Base-by-base conservation (phyloP, 202 grass and related monocot genomes). In the Carex arenaria region DNA sequence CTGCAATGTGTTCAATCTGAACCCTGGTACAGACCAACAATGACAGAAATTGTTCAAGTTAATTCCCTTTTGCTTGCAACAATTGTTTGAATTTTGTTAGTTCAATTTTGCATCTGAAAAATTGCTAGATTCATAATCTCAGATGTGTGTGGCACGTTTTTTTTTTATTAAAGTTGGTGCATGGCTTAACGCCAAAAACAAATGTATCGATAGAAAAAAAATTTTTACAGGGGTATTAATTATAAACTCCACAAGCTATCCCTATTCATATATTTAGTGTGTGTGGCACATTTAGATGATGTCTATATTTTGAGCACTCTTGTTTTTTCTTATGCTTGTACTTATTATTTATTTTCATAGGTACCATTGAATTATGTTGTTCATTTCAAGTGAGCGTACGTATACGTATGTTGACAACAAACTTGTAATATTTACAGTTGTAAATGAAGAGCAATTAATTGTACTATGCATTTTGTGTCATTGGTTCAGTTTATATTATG, bases 1-100 rank as follows among this genome's bases (percentile, higher is more conserved):
- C n/a, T n/a, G n/a, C n/a, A 90, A 83, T 91, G 89, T 43, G 45
- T 91, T 71, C 82, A 84, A 53, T 91, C 89, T 15, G 89, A 91
- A 23, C 85, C 89, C 8, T 15, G 20, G 20, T 87, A 74, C 82
- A 64, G 92, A 73, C 92, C 89, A n/a, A 83, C 80, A 67, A 91
- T 87, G 92, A 87, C 86, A 70, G 86, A 86, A 57, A 64, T 91
- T 38, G 87, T 87, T 66, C 64, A 86, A 20, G 87, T 66, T 81
- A 60, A 66, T 28, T 73, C 70, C 45, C 45, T 45, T 73, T 53
- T 73, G 70, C 19, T 69, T 42, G 30, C 30, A 34, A 67, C 4
- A 31, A 67, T 31, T 67, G 14, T 1, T 53, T 52, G 42, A 7
- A 23, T 23, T 69, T 40, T 2, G 3, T 51, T 72, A n/a, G n/a